These are phyloP conservation scores for Nectriaceae sp. DNA, from an alignment of 2,329 filamentous ascomycete genomes.

Conservation along the genomic window DNA sequence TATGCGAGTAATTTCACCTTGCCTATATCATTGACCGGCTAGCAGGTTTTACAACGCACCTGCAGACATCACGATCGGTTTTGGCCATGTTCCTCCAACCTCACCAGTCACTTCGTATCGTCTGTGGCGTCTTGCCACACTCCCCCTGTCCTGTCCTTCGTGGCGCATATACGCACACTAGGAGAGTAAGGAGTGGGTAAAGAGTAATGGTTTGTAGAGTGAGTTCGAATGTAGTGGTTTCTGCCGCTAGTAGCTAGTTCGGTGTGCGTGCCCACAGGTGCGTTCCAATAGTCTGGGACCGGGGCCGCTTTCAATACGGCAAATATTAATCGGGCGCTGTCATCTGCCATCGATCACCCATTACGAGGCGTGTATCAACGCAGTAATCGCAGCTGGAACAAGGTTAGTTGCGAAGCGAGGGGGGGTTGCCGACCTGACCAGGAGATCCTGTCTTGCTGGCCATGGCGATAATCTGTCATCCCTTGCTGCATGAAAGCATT, in stretches of 20 bases:
- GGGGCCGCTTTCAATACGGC: constrained; percentile 11
- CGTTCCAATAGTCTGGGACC: constrained; percentile 28
- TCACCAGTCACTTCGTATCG: too few relatives aligned
- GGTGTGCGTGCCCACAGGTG: constrained; percentile 23
- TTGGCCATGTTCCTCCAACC: too few relatives aligned
- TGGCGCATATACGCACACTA: too few relatives aligned
- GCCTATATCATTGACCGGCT: constrained; percentile 12
- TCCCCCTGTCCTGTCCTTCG: too few relatives aligned
- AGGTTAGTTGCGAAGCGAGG: neutral
- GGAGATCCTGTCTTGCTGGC: neutral
- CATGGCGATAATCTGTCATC: too few relatives aligned
- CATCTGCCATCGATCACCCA: constrained; percentile 16
- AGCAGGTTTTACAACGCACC: constrained; percentile 6
- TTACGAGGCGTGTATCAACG: constrained; percentile 3
- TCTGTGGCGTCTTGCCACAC: too few relatives aligned
- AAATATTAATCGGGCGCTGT: constrained; percentile 23
- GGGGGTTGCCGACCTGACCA: neutral
- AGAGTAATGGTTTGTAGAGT: too few relatives aligned
- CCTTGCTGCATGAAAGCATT: constrained; percentile 10
- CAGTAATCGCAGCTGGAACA: too few relatives aligned
- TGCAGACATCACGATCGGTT: too few relatives aligned
- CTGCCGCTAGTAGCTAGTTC: too few relatives aligned
- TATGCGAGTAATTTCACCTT: constrained; percentile 3
- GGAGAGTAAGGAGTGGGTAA: too few relatives aligned
- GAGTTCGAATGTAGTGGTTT: too few relatives aligned